Percentiles rank a stretch among this genome's conserved stretches.
These are phyloP conservation scores for Lotus japonicus DNA, from an alignment of 306 rosid species.

Conservation along the genomic window DNA sequence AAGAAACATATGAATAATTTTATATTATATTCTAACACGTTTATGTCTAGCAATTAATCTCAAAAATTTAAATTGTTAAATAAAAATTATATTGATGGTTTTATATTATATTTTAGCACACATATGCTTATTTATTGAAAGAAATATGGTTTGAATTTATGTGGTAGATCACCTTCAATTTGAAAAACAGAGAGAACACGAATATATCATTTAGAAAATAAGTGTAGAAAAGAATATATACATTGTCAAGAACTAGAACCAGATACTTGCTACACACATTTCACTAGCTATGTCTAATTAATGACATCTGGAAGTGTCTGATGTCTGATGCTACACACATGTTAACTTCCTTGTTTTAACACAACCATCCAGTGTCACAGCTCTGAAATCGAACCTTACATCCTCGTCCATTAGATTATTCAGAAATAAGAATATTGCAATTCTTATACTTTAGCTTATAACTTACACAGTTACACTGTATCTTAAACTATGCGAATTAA, in stretches of 20 bases:
- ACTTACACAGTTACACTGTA: no score
- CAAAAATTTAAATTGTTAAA: no score
- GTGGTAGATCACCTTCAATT: slow-evolving; percentile 20
- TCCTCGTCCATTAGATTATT: slow-evolving; percentile 13
- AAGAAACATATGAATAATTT: no score
- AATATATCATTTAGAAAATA: slow-evolving; percentile 17
- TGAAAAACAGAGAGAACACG: slow-evolving; percentile 12
- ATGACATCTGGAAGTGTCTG: slow-evolving; percentile 16
- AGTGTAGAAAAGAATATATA: slow-evolving; percentile 9
- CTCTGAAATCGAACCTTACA: slow-evolving; percentile 15
- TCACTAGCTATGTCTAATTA: no score
- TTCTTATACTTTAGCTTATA: background rate
- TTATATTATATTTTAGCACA: no score
- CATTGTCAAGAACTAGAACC: slow-evolving; percentile 39
- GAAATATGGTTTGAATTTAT: background rate
- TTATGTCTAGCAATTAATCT: no score
- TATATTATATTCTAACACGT: no score
- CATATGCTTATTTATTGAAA: slow-evolving; percentile 1
- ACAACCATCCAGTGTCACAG: slow-evolving; percentile 18
- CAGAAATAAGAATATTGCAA: background rate
- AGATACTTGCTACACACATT: slow-evolving; percentile 21
- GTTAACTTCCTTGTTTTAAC: slow-evolving; percentile 5
- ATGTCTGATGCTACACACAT: no score
- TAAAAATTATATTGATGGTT: no score
- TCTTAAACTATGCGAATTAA: no score